phyloP scores from a whole-genome alignment of 257 asterid genomes.

The Forsythia viridissima region DNA sequence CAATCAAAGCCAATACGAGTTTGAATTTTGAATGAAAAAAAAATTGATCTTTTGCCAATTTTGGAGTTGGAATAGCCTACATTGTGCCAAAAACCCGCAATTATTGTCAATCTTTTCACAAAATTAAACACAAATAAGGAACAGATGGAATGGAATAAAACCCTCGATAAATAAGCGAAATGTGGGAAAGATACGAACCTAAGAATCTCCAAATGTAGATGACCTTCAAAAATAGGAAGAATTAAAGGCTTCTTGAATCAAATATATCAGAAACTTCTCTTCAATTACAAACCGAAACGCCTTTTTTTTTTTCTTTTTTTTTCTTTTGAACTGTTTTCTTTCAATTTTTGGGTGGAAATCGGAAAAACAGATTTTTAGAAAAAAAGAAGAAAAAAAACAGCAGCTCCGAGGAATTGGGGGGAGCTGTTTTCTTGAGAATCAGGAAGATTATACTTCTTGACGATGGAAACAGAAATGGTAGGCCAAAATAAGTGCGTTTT shows the following conservation, averaged over 20 bases:
- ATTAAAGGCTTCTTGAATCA: constrained; percentile 13
- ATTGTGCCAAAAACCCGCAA: constrained; percentile 23
- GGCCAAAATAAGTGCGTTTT: neutral
- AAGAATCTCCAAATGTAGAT: constrained; percentile 26
- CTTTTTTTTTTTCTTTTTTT: neutral
- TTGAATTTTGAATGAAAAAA: neutral
- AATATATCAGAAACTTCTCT: constrained; percentile 20
- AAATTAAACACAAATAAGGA: neutral
- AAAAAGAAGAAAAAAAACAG: neutral
- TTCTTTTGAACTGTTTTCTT: neutral
- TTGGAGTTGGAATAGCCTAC: constrained; percentile 5
- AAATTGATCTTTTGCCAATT: neutral
- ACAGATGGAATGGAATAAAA: constrained; percentile 15
- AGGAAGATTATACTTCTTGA: constrained; percentile 24
- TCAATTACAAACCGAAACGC: constrained; percentile 21
- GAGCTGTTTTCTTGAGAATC: constrained; percentile 30
- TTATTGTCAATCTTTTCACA: neutral
- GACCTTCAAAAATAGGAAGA: neutral
- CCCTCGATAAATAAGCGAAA: constrained; percentile 30
- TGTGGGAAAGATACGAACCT: constrained; percentile 32
- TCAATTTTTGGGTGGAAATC: neutral
- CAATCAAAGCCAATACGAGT: neutral
- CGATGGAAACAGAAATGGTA: constrained; percentile 26
- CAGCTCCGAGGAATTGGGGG: neutral
- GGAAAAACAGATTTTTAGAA: neutral